Conservation (phyloP, 2,329 filamentous ascomycete genomes). For the Aspergillus sojae region DNA sequence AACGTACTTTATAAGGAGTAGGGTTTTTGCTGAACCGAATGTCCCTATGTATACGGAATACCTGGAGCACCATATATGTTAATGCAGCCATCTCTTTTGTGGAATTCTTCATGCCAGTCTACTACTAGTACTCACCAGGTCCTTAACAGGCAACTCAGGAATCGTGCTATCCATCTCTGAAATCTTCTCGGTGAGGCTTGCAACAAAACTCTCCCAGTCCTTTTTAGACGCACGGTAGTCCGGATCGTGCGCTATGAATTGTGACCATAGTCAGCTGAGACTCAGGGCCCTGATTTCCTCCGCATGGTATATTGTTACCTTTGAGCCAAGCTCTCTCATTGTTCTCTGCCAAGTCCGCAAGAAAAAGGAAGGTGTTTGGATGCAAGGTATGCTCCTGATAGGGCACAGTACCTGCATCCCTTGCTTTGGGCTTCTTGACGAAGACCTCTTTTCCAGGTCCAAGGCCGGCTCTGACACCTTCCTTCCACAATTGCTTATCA, state of each 20-base stretch:
- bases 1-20: constrained; percentile 80
- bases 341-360: constrained; percentile 60
- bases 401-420: constrained; percentile 59
- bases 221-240: constrained; percentile 77
- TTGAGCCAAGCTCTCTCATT: constrained; percentile 68
- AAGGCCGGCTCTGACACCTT: constrained; percentile 57
- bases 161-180: constrained; percentile 76
- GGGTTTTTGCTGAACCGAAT: constrained; percentile 81
- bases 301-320: constrained; percentile 44
- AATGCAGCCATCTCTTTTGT: constrained; percentile 11
- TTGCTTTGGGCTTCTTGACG: constrained; percentile 65
- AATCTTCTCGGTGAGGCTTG: constrained; percentile 70
- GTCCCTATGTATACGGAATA: constrained; percentile 86
- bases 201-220: constrained; percentile 81
- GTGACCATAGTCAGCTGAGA: constrained; percentile 9
- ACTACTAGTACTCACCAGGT: constrained; percentile 58
- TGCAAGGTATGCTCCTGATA: constrained; percentile 63
- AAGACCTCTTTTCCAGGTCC: constrained; percentile 63
- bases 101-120: not conserved
- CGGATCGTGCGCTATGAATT: constrained; percentile 68
- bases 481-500: constrained; percentile 58
- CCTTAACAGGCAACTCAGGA: constrained; percentile 82
- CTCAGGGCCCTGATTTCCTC: not conserved
- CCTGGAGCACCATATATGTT: constrained; percentile 39
- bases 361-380: constrained; percentile 65